phyloP scores from a whole-genome alignment of 129 eudicot species.

The Rutidosis leptorrhynchoides region DNA sequence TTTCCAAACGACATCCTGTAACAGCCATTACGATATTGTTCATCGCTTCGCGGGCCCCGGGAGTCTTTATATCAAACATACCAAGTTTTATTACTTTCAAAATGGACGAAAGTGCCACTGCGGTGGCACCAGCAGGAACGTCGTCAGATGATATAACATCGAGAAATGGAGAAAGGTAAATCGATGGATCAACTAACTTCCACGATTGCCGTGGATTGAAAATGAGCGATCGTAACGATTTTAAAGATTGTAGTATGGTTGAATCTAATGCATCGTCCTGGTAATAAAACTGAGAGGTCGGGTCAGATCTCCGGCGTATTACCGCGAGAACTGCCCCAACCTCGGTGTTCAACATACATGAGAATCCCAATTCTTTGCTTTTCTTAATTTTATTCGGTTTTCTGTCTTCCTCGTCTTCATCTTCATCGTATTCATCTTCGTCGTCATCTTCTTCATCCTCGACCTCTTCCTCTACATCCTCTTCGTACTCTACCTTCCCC shows the following conservation, averaged over 20 bases:
- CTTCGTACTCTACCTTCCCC: slow-evolving; percentile 30
- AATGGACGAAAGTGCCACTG: slow-evolving; percentile 64
- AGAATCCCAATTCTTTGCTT: slow-evolving; percentile 60
- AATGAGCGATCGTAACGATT: slow-evolving; percentile 56
- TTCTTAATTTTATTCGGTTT: slow-evolving; percentile 13
- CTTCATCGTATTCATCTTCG: slow-evolving; percentile 15
- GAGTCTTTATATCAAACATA: slow-evolving; percentile 60
- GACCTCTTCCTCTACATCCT: slow-evolving; percentile 14
- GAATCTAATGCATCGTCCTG: slow-evolving; percentile 47
- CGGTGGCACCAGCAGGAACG: slow-evolving; percentile 73
- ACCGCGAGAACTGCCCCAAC: slow-evolving; percentile 83
- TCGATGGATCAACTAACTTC: slow-evolving; percentile 58
- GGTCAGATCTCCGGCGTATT: slow-evolving; percentile 49
- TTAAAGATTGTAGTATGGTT: slow-evolving; percentile 46
- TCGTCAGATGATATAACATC: slow-evolving; percentile 83
- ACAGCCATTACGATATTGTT: slow-evolving; percentile 52
- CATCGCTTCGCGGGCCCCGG: slow-evolving; percentile 61
- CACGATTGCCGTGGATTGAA: slow-evolving; percentile 77
- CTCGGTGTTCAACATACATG: slow-evolving; percentile 88
- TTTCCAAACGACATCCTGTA: slow-evolving; percentile 73
- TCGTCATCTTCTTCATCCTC: slow-evolving; percentile 24
- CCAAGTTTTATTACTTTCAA: slow-evolving; percentile 53
- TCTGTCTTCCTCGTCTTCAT: slow-evolving; percentile 33
- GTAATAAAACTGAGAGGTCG: slow-evolving; percentile 35
- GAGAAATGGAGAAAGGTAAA: slow-evolving; percentile 70